Base-by-base conservation (phyloP, 345 rosid genomes). In the Eucalyptus cloeziana region DNA sequence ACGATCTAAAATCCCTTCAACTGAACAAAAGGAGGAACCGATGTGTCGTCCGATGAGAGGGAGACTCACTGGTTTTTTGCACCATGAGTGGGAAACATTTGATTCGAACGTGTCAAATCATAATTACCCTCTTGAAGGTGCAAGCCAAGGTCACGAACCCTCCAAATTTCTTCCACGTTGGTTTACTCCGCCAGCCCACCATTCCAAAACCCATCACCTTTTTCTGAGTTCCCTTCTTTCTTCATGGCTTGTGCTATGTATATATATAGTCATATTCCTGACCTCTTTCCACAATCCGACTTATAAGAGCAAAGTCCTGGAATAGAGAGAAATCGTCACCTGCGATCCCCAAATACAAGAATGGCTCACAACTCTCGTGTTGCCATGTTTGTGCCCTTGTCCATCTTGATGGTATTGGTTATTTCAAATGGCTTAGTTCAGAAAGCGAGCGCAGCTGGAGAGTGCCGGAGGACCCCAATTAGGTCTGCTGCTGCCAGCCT, bases 391-490 rank as follows among this genome's bases (percentile, higher is more conserved):
- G 79, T 16, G 43, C 22, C 79, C 79, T 67, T 8, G 43, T 67
- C 43, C 7, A 16, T 31, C 79, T 31, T 67, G 24, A 67, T 67
- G 79, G 43, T 31, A 16, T 9, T 67, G 79, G 43, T 16, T 22
- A 31, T 67, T 31, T 67, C 12, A 3, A 67, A 8, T 7, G 24
- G 22, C 43, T 67, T n/a, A 8, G 21, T 8, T n/a, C 1, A 1
- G 45, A 10, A n/a, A 51, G 54, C 17, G 2, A n/a, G 16, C 3
- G 87, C 91, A 0, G 98, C 95, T 0, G 95, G 97, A n/a, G 97
- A 92, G 91, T 96, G 98, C 51, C 94, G 98, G 87, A 93, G 67
- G 88, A 94, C 94, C 10, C 96, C 98, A 0, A 94, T 97, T 6
- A 33, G 88, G 33, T 90, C 93, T 2, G 98, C 95, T 0, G 96